Evolutionary conservation across 176 grass and related monocot genomes (phyloP), one percentile per base, ranked within the genome.

Genomic region (Oryza officinalis): DNA sequence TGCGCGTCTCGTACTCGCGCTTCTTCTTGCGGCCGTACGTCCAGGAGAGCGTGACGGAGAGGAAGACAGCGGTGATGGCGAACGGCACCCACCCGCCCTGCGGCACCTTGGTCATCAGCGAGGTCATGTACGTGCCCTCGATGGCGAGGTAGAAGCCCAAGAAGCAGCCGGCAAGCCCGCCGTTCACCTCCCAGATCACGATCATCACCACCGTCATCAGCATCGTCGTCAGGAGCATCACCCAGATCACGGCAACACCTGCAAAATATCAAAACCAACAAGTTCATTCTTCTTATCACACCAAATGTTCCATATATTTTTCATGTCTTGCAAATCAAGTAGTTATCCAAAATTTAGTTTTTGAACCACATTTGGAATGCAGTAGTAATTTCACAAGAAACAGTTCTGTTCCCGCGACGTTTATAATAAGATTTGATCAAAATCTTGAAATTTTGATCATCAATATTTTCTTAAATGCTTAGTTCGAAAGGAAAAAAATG

Each of bases 71-170:
- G 3, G 92, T 73, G 74, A 94, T 84, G 32, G 88, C 92, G 32
- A 94, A 94, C 18, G 92, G 86, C 25, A 94, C 88, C 92, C 88
- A 94, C 2, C 92, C 92, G 6, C 92, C 92, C 3, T 91, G 64
- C 2, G 30, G 5, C 23, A 94, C 4, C 79, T 94, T 94, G 50
- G 67, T 88, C 69, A 94, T 81, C 31, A 91, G 82, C 1, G 92
- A 85, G 57, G 69, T 88, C 83, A 86, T 86, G 74, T 86, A 91
- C 23, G 76, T 23, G 14, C 86, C 92, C 33, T 94, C 92, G 0
- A 94, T 20, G 27, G 27, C 17, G 4, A 80, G 0, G 77, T 75
- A 94, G 67, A 46, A 3, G 6, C 6, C 18, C 33, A 83, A 80
- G 79, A 91, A 94, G 0, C 70, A 6, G 0, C 15, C 71, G 30